Evolutionary conservation across 177 flowering plant species (phyloP), one percentile per base, ranked within the genome.

Genomic region (Telopea speciosissima): DNA sequence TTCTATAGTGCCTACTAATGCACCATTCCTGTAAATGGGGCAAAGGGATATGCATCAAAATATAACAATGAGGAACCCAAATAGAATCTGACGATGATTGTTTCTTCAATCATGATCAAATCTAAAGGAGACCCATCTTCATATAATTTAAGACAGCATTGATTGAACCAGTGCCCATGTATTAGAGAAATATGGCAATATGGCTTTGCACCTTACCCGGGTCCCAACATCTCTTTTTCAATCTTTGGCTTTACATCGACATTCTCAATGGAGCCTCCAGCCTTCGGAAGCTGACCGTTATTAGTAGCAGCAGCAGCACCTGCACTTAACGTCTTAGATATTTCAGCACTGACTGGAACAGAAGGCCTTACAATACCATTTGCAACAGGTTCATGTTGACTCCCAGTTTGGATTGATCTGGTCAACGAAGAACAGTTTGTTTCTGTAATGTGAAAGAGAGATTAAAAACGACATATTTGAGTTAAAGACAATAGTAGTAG

Each of bases 341-440:
- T 52, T 69, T 72, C 78, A 33, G 72, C 33, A n/a, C 76, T 40
- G 17, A 82, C 73, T 66, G 79, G 79, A 72, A 63, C 61, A 56
- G 22, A 67, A 24, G 79, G 22, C 79, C 74, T 81, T 22, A 76
- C 63, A 62, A 73, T 69, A 59, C 89, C 86, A 76, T 88, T 88
- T 74, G 74, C 74, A 23, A 73, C 67, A 1, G 79, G 73, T 72
- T 75, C 85, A 21, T 68, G 83, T 67, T 75, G 84, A 72, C 69
- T 70, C 26, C 76, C 79, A 33, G 78, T 44, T 68, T 85, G 89
- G 25, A 80, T 72, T 79, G 67, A 68, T 74, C 82, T 81, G 16
- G 90, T 85, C 67, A 83, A 72, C 17, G 88, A 81, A 62, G 91
- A 86, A 74, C 83, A 88, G 31, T 83, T 81, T 54, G 81, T 78